Evolutionary conservation across 148 eudicot species (phyloP).

Genomic region (Camellia japonica): DNA sequence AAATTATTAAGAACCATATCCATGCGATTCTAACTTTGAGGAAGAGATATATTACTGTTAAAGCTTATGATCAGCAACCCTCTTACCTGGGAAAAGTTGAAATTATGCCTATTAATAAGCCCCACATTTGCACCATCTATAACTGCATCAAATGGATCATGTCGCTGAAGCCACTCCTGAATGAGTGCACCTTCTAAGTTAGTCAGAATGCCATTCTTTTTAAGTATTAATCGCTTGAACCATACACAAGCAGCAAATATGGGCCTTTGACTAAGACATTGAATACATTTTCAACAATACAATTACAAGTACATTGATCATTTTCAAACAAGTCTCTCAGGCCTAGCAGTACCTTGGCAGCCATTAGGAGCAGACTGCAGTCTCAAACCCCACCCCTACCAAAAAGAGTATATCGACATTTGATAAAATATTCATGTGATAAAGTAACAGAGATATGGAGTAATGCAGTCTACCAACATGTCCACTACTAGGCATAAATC

Average conservation of each 20-base stretch:
- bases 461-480: background rate
- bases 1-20: background rate
- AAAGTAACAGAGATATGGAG: background rate
- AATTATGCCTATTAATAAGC: conserved; percentile 35
- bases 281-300: conserved; percentile 3
- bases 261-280: background rate
- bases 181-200: conserved; percentile 23
- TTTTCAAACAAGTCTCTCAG: too few relatives aligned
- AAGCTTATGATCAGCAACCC: background rate
- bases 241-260: conserved; percentile 12
- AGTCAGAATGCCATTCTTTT: conserved; percentile 22
- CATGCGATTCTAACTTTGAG: background rate
- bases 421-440: background rate
- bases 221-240: conserved; percentile 7
- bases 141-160: conserved; percentile 94
- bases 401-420: background rate
- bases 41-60: background rate
- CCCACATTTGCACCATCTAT: conserved; percentile 89
- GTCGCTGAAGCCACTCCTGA: conserved; percentile 72
- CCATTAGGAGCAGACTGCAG: background rate
- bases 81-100: conserved; percentile 55
- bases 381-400: background rate
- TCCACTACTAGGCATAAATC: background rate
- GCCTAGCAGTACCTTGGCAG: background rate
- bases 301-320: background rate